phyloP scores from a whole-genome alignment of 129 eudicot species.

The Chrysanthemum makinoi region DNA sequence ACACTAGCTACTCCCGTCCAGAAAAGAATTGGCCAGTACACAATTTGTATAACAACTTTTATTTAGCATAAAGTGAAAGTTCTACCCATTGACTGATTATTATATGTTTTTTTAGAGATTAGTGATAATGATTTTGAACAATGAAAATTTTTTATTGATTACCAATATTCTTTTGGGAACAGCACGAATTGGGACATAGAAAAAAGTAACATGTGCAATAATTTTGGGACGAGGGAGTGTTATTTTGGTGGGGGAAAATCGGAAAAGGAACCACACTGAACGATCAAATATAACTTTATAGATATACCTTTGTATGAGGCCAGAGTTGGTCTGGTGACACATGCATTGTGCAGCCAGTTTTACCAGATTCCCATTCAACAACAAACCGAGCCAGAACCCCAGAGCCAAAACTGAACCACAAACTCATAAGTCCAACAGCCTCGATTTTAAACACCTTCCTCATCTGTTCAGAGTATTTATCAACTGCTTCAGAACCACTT shows the following conservation, averaged over 20 bases:
- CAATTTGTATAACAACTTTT: not conserved
- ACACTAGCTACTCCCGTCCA: no score
- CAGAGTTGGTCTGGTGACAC: conserved; percentile 99
- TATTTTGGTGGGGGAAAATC: no score
- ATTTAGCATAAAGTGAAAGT: not conserved
- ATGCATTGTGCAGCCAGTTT: conserved; percentile 96
- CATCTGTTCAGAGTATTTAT: conserved; percentile 77
- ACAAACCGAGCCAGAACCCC: conserved; percentile 94
- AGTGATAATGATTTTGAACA: no score
- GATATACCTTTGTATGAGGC: conserved; percentile 96
- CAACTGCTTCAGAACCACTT: conserved; percentile 42
- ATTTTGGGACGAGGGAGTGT: no score
- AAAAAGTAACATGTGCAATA: no score
- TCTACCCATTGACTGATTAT: no score
- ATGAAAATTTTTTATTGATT: no score
- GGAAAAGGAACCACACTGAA: not conserved
- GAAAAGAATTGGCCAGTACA: no score
- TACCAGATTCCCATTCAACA: conserved; percentile 97
- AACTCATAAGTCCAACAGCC: conserved; percentile 94
- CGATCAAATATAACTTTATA: not conserved
- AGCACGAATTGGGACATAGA: no score
- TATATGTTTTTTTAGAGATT: no score
- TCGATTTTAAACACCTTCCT: conserved; percentile 84
- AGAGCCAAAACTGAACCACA: conserved; percentile 98
- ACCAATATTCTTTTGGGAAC: no score